Evolutionary conservation across 73 alveolate genomes (phyloP).

Genomic region (Paramecium bursaria): DNA sequence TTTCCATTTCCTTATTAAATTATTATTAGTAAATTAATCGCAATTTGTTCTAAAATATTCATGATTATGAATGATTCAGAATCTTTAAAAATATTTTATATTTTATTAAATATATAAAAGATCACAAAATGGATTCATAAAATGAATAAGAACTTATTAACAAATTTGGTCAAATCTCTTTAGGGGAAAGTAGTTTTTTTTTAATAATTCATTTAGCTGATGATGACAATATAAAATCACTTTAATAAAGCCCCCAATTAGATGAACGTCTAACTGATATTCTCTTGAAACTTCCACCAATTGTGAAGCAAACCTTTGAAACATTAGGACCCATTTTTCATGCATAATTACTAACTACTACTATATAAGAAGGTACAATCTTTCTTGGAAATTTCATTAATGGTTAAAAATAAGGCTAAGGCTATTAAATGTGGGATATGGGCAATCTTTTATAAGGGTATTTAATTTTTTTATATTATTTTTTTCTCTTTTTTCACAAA

Average conservation of each 20-base stretch:
- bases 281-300: neutral
- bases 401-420: slow-evolving; percentile 6
- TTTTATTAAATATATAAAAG: too few relatives aligned
- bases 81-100: too few relatives aligned
- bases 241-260: slow-evolving; percentile 4
- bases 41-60: too few relatives aligned
- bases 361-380: slow-evolving; percentile 14
- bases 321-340: neutral
- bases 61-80: too few relatives aligned
- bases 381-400: neutral
- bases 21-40: too few relatives aligned
- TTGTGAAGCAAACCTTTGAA: slow-evolving; percentile 2
- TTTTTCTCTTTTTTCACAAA: too few relatives aligned
- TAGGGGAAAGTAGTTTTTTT: slow-evolving; percentile 15
- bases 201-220: slow-evolving; percentile 20
- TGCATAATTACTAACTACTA: neutral
- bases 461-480: neutral
- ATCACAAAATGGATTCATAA: slow-evolving; percentile 12
- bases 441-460: slow-evolving; percentile 47
- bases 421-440: slow-evolving; percentile 27
- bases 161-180: slow-evolving; percentile 17
- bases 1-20: neutral
- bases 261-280: slow-evolving; percentile 2
- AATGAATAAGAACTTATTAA: slow-evolving; percentile 16
- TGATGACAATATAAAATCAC: slow-evolving; percentile 19